Conservation (phyloP, 805 yeast species). For the Hanseniaspora mollemarum region DNA sequence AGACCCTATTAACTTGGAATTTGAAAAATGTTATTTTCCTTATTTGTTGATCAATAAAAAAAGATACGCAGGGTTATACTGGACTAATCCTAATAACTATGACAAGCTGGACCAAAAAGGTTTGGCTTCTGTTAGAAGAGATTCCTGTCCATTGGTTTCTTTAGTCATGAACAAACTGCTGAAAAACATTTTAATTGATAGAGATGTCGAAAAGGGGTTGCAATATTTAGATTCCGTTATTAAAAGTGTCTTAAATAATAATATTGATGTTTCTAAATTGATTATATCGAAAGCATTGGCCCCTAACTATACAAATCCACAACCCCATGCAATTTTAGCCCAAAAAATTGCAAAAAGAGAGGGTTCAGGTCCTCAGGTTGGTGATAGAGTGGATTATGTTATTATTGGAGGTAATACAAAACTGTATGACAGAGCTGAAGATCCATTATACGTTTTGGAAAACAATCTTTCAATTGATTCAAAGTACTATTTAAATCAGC, state of each 20-base stretch:
- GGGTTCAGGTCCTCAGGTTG: slow-evolving; percentile 93
- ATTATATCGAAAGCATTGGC: slow-evolving; percentile 90
- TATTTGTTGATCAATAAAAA: slow-evolving; percentile 88
- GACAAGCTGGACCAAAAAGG: slow-evolving; percentile 99
- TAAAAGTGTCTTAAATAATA: slow-evolving; percentile 79
- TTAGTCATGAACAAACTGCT: slow-evolving; percentile 87
- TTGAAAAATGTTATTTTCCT: slow-evolving; percentile 93
- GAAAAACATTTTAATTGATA: slow-evolving; percentile 70
- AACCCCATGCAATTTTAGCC: slow-evolving; percentile 93
- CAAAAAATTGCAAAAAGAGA: slow-evolving; percentile 94
- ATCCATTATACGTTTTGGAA: slow-evolving; percentile 85
- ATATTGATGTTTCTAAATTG: slow-evolving; percentile 82
- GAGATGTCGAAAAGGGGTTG: slow-evolving; percentile 79
- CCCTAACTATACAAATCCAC: slow-evolving; percentile 88
- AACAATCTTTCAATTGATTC: slow-evolving; percentile 89
- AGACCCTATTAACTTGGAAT: slow-evolving; percentile 85
- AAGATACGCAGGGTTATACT: slow-evolving; percentile 91
- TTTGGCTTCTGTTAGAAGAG: slow-evolving; percentile 95
- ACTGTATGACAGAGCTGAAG: slow-evolving; percentile 92
- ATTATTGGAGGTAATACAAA: slow-evolving; percentile 73
- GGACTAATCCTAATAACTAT: slow-evolving; percentile 86
- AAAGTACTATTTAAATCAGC: slow-evolving; percentile 85
- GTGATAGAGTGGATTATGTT: slow-evolving; percentile 97
- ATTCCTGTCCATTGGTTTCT: slow-evolving; percentile 88
- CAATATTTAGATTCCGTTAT: slow-evolving; percentile 75